phyloP scores from a whole-genome alignment of 305 asterid genomes.

The Caryopteris hybrid region DNA sequence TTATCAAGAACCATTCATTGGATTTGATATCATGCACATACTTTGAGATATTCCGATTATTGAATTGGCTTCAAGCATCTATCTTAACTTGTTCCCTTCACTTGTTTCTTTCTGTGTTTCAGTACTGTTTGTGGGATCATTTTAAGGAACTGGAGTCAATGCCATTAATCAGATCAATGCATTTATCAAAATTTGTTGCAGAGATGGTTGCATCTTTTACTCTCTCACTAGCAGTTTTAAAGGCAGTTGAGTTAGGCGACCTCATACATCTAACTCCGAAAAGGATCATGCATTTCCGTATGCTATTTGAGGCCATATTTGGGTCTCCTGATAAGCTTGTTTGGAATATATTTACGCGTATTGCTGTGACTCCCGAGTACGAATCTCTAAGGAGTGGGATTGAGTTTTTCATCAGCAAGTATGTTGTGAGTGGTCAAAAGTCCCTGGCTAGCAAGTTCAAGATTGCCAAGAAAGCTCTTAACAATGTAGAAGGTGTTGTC shows the following conservation, averaged over 20 bases:
- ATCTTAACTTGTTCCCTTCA: background rate
- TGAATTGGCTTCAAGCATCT: background rate
- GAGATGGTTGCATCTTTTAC: slow-evolving; percentile 74
- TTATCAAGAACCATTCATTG: background rate
- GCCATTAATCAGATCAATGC: slow-evolving; percentile 76
- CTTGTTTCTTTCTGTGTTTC: slow-evolving; percentile 11
- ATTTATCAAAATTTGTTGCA: slow-evolving; percentile 76
- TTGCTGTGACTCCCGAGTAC: slow-evolving; percentile 65
- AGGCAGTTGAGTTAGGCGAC: slow-evolving; percentile 65
- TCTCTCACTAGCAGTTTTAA: slow-evolving; percentile 69
- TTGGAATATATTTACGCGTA: slow-evolving; percentile 79
- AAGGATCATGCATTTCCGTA: slow-evolving; percentile 77
- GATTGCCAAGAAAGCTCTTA: slow-evolving; percentile 70
- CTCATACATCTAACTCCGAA: slow-evolving; percentile 48
- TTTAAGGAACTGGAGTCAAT: slow-evolving; percentile 80
- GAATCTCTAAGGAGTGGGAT: slow-evolving; percentile 69
- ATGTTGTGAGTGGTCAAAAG: slow-evolving; percentile 40
- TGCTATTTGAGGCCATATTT: slow-evolving; percentile 73
- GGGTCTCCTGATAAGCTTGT: slow-evolving; percentile 60
- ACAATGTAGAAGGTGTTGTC: slow-evolving; percentile 55
- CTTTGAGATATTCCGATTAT: background rate
- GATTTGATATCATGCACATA: too few relatives aligned
- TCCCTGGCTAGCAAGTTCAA: slow-evolving; percentile 47
- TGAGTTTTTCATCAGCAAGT: slow-evolving; percentile 59
- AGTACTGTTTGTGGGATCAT: slow-evolving; percentile 97